Conservation (phyloP, 345 rosid genomes). For the Excoecaria agallocha region DNA sequence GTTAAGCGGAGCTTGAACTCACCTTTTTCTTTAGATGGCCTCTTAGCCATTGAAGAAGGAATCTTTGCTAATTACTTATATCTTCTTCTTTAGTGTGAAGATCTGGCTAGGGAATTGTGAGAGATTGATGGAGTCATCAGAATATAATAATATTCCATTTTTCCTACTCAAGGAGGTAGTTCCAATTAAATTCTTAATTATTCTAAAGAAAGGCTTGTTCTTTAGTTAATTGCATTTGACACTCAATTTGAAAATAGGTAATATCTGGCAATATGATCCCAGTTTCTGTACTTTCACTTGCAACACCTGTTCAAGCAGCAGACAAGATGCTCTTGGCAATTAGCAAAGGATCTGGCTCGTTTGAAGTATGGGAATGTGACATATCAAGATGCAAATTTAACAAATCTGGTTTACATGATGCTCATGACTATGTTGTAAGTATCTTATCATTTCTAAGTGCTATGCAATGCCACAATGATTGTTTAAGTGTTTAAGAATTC, state of each 20-base stretch:
- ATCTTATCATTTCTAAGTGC: constrained; percentile 25
- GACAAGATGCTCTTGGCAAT: constrained; percentile 61
- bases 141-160: constrained; percentile 48
- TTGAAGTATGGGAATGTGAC: constrained; percentile 78
- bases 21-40: background rate
- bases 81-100: constrained; percentile 52
- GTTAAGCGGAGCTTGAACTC: background rate
- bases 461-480: constrained; percentile 14
- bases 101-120: constrained; percentile 62
- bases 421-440: constrained; percentile 77
- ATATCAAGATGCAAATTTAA: constrained; percentile 42
- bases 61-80: constrained; percentile 9
- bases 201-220: constrained; percentile 12
- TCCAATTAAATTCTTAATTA: background rate
- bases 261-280: constrained; percentile 46
- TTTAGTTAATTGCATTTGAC: constrained; percentile 16
- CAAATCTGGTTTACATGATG: constrained; percentile 48
- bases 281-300: constrained; percentile 63
- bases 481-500: constrained; percentile 28
- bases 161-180: constrained; percentile 55
- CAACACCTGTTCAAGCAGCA: constrained; percentile 36
- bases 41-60: constrained; percentile 2
- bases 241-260: constrained; percentile 42
- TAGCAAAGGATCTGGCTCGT: constrained; percentile 87
- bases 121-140: constrained; percentile 49